Evolutionary conservation across 305 asterid genomes (phyloP), one percentile per base, ranked within the genome.

Genomic region (Solanum hybrid): DNA sequence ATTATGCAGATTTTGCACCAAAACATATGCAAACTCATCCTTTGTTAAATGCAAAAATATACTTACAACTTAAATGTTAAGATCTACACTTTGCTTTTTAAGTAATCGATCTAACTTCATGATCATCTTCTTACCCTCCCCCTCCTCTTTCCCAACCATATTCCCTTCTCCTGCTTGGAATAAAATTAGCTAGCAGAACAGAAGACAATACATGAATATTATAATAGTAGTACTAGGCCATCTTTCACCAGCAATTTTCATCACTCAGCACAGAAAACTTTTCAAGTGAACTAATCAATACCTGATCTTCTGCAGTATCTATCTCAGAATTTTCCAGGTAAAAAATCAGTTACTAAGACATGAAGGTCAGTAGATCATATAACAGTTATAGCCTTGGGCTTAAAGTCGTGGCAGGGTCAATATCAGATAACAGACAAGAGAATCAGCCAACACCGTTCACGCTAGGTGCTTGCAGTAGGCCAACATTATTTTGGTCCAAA

Each of bases 1-100:
- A 31, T 81, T 81, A 16, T 81, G 86, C 86, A 81, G 86, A 81
- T 40, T 81, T 81, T 81, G 86, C 86, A 81, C 12, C 71, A 81
- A 14, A 40, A 40, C 69, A 81, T 13, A 26, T 14, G 69, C 86
- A 81, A 80, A 81, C 5, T 81, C 26, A 81, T 81, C 69, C 86
- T 26, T 16, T 26, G 37, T 81, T 14, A 42, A 81, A 38, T 80
- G 24, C 35, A 79, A 36, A 37, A 24, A 80, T 80, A 80, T 38
- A 26, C 86, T 26, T 24, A 4, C 24, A 26, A 26, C 37, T 40
- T 26, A 81, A 34, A 27, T 81, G 86, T 80, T 40, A 40, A 80
- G 29, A 13, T 80, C 35, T 13, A 80, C 16, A 79, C 16, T 35
- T 79, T 6, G 7, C 60, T 36, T 11, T n/a, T 10, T 37, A n/a